These are phyloP conservation scores for Fraxinus sp. DNA, from an alignment of 305 asterid genomes.

Conservation along the genomic window DNA sequence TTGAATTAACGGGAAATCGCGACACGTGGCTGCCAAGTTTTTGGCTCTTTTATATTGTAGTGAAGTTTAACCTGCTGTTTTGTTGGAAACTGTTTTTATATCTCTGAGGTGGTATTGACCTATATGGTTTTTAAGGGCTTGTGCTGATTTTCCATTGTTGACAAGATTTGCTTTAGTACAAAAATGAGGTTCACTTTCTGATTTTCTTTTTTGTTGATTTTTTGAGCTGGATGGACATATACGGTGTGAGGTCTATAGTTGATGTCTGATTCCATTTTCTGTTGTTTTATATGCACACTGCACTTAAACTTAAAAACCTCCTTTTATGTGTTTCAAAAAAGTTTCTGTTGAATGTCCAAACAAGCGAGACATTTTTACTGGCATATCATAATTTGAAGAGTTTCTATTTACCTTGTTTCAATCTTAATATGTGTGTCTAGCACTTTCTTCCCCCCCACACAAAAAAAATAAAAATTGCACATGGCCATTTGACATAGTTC, in stretches of 20 bases:
- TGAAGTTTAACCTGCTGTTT: neutral
- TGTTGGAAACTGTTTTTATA: neutral
- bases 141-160: neutral
- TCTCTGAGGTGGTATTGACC: neutral
- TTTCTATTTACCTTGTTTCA: neutral
- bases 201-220: neutral
- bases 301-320: neutral
- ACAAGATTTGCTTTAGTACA: neutral
- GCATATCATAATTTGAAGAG: neutral
- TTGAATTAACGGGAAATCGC: too few species aligned
- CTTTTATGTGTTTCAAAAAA: neutral
- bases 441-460: neutral
- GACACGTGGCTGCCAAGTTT: too few species aligned
- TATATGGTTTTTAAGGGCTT: neutral
- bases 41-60: too few species aligned
- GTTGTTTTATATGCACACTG: neutral
- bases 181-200: neutral
- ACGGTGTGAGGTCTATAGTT: neutral
- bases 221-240: neutral
- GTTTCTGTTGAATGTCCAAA: neutral
- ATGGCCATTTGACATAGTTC: constrained; percentile 2
- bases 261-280: neutral
- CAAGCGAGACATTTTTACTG: neutral
- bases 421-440: neutral
- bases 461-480: neutral